A percentile compares a stretch with the other conserved stretches of the same genome.
phyloP scores from a whole-genome alignment of 805 yeast species.

The Blastobotrys chiropterorum region DNA sequence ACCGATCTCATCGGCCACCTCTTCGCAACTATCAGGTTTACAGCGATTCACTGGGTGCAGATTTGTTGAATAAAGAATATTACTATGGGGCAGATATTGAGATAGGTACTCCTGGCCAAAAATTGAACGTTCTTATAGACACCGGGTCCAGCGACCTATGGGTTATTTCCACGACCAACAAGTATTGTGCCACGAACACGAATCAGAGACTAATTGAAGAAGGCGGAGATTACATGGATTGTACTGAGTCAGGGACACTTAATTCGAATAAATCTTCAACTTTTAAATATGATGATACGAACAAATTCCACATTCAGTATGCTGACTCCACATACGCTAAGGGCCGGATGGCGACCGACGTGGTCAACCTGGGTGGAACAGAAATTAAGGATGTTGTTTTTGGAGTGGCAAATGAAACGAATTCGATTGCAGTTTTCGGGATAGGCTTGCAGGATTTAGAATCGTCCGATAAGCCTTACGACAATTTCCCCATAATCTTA shows the following conservation, averaged over 20 bases:
- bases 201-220: too few relatives aligned
- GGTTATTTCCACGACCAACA: constrained; percentile 47
- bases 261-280: constrained; percentile 27
- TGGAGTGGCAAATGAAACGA: constrained; percentile 46
- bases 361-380: constrained; percentile 43
- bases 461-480: constrained; percentile 36
- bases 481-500: constrained; percentile 60
- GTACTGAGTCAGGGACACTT: constrained; percentile 27
- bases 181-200: constrained; percentile 36
- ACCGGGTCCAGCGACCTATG: constrained; percentile 76
- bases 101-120: constrained; percentile 54
- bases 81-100: constrained; percentile 29
- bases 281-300: constrained; percentile 17
- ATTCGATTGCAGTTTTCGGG: constrained; percentile 35
- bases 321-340: constrained; percentile 44
- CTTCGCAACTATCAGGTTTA: too few relatives aligned
- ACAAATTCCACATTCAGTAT: constrained; percentile 27
- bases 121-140: constrained; percentile 52
- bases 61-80: too few relatives aligned
- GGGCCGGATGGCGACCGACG: constrained; percentile 62
- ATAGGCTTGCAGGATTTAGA: constrained; percentile 15
- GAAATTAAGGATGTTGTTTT: constrained; percentile 38
- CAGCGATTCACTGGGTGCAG: too few relatives aligned
- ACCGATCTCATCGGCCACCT: too few relatives aligned
- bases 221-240: too few relatives aligned